A percentile compares a stretch with the other conserved stretches of the same genome.
Evolutionary conservation across 345 rosid genomes (phyloP).

Genomic region (Brassica juncea): DNA sequence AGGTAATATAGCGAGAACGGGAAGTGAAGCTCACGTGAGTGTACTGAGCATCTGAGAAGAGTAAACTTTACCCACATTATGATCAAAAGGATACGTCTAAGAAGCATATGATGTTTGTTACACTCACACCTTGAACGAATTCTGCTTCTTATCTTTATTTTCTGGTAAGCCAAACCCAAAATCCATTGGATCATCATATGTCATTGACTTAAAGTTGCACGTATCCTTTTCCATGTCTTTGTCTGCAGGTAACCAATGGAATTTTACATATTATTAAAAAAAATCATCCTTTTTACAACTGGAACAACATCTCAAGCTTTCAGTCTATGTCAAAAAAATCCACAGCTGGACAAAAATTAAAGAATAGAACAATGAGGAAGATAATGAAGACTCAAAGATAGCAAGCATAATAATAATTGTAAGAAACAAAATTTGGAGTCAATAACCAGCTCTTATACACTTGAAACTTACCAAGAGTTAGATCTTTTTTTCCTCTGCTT

Average conservation of each 20-base stretch:
- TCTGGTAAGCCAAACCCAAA: conserved; percentile 55
- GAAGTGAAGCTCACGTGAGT: no score
- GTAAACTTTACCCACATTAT: no score
- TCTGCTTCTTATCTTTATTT: conserved; percentile 47
- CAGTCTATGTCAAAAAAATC: background rate
- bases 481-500: conserved; percentile 42
- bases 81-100: conserved; percentile 6
- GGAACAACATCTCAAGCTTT: conserved; percentile 15
- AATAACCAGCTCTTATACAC: background rate
- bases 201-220: conserved; percentile 67
- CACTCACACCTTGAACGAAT: conserved; percentile 74
- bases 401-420: background rate
- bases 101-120: conserved; percentile 4
- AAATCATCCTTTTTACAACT: background rate
- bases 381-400: conserved; percentile 6
- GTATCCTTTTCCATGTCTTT: conserved; percentile 75
- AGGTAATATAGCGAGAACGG: no score
- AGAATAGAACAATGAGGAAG: background rate
- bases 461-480: conserved; percentile 46
- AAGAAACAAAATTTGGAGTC: background rate
- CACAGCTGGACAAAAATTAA: background rate
- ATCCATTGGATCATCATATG: conserved; percentile 62
- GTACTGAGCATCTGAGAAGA: no score
- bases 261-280: background rate
- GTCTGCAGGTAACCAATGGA: conserved; percentile 48